Percentiles rank a stretch among this genome's conserved stretches.
Evolutionary conservation across 23 red algal genomes (phyloP).

Genomic region (Gracilaria vermiculophylla): DNA sequence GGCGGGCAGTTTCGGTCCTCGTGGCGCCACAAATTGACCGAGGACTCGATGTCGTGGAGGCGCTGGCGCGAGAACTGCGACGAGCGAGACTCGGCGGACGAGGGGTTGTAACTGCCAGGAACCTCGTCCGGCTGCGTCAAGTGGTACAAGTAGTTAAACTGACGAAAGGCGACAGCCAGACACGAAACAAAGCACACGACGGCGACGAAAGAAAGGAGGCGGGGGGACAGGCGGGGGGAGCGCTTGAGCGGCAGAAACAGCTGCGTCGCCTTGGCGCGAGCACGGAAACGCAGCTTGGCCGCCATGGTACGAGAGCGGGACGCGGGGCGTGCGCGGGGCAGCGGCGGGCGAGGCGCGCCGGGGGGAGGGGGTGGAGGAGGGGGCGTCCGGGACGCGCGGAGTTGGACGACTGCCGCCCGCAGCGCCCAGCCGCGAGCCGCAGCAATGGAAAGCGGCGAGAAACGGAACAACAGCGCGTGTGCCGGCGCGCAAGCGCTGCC

Average conservation of each 20-base stretch:
- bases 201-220: not conserved
- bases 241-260: not conserved
- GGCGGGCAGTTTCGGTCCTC: constrained; percentile 22
- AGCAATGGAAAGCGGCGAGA: too few relatives aligned
- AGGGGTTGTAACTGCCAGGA: not conserved
- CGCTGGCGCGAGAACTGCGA: not conserved
- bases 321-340: not conserved
- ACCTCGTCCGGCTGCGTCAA: not conserved
- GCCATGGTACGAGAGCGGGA: not conserved
- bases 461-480: too few relatives aligned
- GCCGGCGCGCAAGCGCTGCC: too few relatives aligned
- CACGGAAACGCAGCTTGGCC: not conserved
- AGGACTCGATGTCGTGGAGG: not conserved
- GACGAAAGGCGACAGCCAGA: not conserved
- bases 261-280: not conserved
- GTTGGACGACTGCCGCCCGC: too few relatives aligned
- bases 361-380: not conserved
- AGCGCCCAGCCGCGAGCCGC: too few relatives aligned
- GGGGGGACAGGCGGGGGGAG: not conserved
- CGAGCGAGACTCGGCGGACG: not conserved
- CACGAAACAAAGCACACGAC: not conserved
- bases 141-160: not conserved
- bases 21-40: constrained; percentile 54
- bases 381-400: not conserved
- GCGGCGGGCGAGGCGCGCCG: not conserved